Evolutionary conservation across 345 rosid species (phyloP).

Genomic region (Linum usitatissimum): DNA sequence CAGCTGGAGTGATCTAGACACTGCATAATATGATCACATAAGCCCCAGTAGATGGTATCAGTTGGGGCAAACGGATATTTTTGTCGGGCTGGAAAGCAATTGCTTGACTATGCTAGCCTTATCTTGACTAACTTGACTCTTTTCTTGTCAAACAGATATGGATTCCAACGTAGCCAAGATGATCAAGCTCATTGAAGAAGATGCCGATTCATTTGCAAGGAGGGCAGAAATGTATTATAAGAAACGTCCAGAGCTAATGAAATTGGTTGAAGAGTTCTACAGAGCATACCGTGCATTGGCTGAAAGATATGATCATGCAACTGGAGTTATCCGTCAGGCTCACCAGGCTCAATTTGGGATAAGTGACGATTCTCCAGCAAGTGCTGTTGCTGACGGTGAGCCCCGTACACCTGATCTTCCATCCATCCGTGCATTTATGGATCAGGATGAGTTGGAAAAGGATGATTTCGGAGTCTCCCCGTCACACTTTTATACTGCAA

Average conservation of each 20-base stretch:
- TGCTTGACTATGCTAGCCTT: background rate
- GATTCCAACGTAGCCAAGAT: slow-evolving; percentile 86
- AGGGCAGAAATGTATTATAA: slow-evolving; percentile 99
- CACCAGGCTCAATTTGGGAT: slow-evolving; percentile 64
- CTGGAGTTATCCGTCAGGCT: slow-evolving; percentile 83
- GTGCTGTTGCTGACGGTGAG: slow-evolving; percentile 41
- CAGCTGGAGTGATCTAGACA: too few relatives aligned
- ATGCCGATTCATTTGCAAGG: slow-evolving; percentile 97
- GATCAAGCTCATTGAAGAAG: slow-evolving; percentile 96
- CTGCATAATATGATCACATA: too few relatives aligned
- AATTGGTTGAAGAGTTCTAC: slow-evolving; percentile 95
- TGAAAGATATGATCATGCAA: slow-evolving; percentile 96
- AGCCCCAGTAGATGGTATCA: too few relatives aligned
- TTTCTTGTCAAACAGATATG: slow-evolving; percentile 58
- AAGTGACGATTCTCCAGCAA: slow-evolving; percentile 55
- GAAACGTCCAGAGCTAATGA: slow-evolving; percentile 95
- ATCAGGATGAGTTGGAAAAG: slow-evolving; percentile 47
- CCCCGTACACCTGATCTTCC: slow-evolving; percentile 68
- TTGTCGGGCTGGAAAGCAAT: too few relatives aligned
- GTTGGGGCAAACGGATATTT: too few relatives aligned
- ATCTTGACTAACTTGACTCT: background rate
- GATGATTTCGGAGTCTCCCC: slow-evolving; percentile 49
- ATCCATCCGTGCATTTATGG: slow-evolving; percentile 34
- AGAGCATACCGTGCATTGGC: slow-evolving; percentile 97
- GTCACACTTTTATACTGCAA: slow-evolving; percentile 33